Percentiles rank a stretch among this genome's conserved stretches.
These are phyloP conservation scores for Euphorbia corollata DNA, from an alignment of 441 rosid species.

Conservation along the genomic window DNA sequence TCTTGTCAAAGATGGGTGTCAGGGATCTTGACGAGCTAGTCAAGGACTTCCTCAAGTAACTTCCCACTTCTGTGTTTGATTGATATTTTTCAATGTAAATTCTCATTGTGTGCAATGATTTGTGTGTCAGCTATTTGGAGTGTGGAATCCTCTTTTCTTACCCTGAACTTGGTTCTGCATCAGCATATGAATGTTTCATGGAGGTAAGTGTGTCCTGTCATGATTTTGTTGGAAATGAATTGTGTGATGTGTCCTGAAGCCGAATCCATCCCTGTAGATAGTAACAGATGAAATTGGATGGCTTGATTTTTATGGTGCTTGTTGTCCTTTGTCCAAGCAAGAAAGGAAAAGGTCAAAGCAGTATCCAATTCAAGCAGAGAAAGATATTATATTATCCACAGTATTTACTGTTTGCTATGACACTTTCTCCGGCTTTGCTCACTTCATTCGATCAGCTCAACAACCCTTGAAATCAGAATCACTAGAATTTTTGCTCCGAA, in stretches of 20 bases:
- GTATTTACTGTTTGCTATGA: conserved; percentile 63
- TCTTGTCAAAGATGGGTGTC: conserved; percentile 39
- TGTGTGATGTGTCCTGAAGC: conserved; percentile 11
- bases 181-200: conserved; percentile 52
- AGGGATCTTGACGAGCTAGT: conserved; percentile 52
- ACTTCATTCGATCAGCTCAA: conserved; percentile 52
- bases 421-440: conserved; percentile 65
- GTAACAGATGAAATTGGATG: conserved; percentile 64
- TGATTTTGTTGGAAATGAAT: conserved; percentile 19
- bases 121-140: conserved; percentile 55
- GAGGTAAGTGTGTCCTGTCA: conserved; percentile 35
- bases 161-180: conserved; percentile 44
- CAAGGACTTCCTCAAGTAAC: conserved; percentile 55
- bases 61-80: conserved; percentile 11
- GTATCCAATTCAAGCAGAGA: conserved; percentile 54
- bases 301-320: conserved; percentile 51
- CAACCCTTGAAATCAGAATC: conserved; percentile 43
- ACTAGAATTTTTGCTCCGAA: conserved; percentile 46
- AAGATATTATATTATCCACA: conserved; percentile 48
- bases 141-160: conserved; percentile 56
- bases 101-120: conserved; percentile 5
- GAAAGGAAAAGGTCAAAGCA: conserved; percentile 49
- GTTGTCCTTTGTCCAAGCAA: conserved; percentile 22
- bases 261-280: conserved; percentile 29
- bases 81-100: conserved; percentile 3